Conservation (phyloP, 148 eudicot genomes). For the Heliosperma pusillum region DNA sequence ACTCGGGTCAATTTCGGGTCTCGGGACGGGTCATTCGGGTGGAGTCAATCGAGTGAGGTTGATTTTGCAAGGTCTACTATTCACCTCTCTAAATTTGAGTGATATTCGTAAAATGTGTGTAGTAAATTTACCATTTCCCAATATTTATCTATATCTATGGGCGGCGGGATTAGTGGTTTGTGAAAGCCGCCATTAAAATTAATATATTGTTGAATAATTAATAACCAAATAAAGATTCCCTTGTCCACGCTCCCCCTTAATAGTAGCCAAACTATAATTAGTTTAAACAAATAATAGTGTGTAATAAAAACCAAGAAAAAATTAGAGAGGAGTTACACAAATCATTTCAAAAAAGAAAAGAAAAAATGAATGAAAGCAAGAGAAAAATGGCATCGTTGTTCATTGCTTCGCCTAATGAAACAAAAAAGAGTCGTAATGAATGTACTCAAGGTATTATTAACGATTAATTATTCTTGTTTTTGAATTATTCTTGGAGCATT, state of each 20-base stretch:
- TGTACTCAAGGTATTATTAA: conserved; percentile 33
- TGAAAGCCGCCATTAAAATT: not conserved
- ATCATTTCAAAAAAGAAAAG: not conserved
- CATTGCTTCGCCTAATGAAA: conserved; percentile 38
- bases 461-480: not conserved
- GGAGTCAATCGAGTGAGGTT: too few relatives aligned
- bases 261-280: not conserved
- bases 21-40: too few relatives aligned
- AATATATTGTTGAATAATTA: too few relatives aligned
- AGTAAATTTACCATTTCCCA: too few relatives aligned
- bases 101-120: too few relatives aligned
- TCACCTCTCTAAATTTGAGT: too few relatives aligned
- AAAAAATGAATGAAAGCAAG: conserved; percentile 9
- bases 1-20: too few relatives aligned
- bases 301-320: not conserved
- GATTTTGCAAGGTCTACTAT: too few relatives aligned
- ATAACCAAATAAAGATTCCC: not conserved
- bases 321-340: not conserved
- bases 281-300: not conserved
- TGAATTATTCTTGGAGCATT: not conserved
- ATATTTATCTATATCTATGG: too few relatives aligned
- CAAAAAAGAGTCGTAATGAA: conserved; percentile 22
- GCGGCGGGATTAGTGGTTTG: not conserved
- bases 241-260: not conserved
- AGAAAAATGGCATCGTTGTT: conserved; percentile 14